Percentiles rank a stretch among this genome's conserved stretches.
Conservation (phyloP, 306 rosid species). For the Quercus dentata region DNA sequence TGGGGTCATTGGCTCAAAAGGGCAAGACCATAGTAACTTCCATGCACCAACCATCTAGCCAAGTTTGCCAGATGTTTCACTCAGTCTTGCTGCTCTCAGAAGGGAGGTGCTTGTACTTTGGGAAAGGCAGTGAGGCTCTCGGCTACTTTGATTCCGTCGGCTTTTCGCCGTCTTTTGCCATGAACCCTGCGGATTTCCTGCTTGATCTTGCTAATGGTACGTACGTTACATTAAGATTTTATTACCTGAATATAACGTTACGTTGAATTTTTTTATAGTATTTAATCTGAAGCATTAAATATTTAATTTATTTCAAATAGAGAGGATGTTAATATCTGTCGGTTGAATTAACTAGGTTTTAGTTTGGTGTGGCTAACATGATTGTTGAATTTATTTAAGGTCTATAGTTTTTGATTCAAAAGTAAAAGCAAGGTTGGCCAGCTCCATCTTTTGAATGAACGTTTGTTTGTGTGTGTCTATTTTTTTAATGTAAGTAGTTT, state of each 20-base stretch:
- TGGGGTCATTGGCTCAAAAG: conserved; percentile 56
- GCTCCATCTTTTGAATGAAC: too few species aligned
- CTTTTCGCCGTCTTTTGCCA: conserved; percentile 63
- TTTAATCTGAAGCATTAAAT: too few species aligned
- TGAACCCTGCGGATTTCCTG: conserved; percentile 90
- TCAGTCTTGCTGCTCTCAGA: conserved; percentile 61
- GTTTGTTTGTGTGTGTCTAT: too few species aligned
- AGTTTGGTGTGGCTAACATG: too few species aligned
- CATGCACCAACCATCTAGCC: conserved; percentile 89
- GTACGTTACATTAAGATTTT: conserved; percentile 37
- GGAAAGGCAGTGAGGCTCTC: conserved; percentile 63
- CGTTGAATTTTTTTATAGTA: too few species aligned
- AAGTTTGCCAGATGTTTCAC: conserved; percentile 74
- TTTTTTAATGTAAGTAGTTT: too few species aligned
- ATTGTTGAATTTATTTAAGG: too few species aligned
- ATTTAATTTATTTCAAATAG: too few species aligned
- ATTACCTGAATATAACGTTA: background rate
- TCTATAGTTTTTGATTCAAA: too few species aligned
- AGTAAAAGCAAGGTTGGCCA: too few species aligned
- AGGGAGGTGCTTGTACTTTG: conserved; percentile 64
- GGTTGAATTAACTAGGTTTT: too few species aligned
- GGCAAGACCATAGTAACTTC: conserved; percentile 83
- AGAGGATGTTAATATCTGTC: too few species aligned
- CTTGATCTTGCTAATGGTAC: conserved; percentile 96
- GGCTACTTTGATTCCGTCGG: conserved; percentile 67